Conservation (phyloP, 2,329 filamentous ascomycete species). For the Fusarium sacchari region DNA sequence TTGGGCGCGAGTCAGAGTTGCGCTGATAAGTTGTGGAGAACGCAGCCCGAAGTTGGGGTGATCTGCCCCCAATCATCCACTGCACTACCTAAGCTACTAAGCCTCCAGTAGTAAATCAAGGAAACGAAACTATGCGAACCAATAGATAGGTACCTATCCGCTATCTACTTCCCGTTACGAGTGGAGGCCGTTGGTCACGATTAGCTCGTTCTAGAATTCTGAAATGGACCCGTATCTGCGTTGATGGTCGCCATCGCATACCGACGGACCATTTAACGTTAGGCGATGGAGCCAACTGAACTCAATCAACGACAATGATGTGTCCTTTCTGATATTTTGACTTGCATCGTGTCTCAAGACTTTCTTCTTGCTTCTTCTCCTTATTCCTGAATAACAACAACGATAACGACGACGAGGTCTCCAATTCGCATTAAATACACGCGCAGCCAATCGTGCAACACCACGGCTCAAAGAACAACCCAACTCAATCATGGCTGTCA, state of each 20-base stretch:
- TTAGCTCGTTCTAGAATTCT: neutral
- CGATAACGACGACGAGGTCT: neutral
- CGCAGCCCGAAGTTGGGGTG: neutral
- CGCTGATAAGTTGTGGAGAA: neutral
- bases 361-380: neutral
- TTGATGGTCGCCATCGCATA: too few species aligned
- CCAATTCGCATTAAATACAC: neutral
- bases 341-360: neutral
- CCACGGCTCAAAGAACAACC: neutral
- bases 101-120: neutral
- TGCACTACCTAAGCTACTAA: neutral
- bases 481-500: neutral
- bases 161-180: neutral
- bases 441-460: neutral
- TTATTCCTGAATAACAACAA: neutral
- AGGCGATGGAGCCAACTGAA: too few species aligned
- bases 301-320: neutral
- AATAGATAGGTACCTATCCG: neutral
- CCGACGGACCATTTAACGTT: too few species aligned
- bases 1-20: neutral
- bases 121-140: neutral
- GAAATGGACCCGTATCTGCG: neutral
- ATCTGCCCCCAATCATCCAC: neutral
- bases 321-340: neutral
- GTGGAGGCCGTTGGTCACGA: neutral